Evolutionary conservation across 768 basidiomycete genomes (phyloP).

Genomic region (Saitozyma sp.): DNA sequence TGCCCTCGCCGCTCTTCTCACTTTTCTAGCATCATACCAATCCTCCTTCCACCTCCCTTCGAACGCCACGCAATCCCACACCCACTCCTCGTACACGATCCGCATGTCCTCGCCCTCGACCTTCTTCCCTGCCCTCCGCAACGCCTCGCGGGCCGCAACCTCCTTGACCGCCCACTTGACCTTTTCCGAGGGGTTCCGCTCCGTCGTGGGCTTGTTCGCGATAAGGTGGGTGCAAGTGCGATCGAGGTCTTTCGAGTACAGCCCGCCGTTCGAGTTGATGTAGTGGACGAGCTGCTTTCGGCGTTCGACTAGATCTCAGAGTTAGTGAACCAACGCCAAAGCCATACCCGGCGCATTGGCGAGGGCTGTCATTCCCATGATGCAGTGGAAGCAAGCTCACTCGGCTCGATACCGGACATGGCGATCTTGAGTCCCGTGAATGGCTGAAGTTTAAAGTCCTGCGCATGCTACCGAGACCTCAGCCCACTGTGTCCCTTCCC

Average conservation of each 20-base stretch:
- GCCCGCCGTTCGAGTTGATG: constrained; percentile 64
- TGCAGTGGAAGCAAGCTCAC: constrained; percentile 37
- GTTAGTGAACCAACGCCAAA: neutral
- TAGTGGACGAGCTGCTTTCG: constrained; percentile 67
- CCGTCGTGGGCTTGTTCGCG: constrained; percentile 60
- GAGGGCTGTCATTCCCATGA: too few species aligned
- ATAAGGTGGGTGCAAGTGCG: constrained; percentile 82
- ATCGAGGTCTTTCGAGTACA: constrained; percentile 72
- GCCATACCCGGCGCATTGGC: neutral
- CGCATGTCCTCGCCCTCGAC: constrained; percentile 63
- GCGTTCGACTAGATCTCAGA: constrained; percentile 51
- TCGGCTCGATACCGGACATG: constrained; percentile 71
- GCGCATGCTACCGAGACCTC: constrained; percentile 59
- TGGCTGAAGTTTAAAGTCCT: constrained; percentile 65
- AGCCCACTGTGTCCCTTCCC: neutral
- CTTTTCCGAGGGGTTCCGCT: constrained; percentile 61
- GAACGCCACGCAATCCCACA: constrained; percentile 84
- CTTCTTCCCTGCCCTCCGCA: constrained; percentile 46
- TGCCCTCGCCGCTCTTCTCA: constrained; percentile 25
- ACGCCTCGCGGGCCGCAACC: constrained; percentile 21
- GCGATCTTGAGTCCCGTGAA: constrained; percentile 72
- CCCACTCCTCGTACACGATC: constrained; percentile 92
- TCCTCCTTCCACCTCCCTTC: constrained; percentile 59
- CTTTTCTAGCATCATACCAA: constrained; percentile 43
- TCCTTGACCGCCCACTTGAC: constrained; percentile 57